Evolutionary conservation across 129 eudicot species (phyloP).

Genomic region (Calendula officinalis): DNA sequence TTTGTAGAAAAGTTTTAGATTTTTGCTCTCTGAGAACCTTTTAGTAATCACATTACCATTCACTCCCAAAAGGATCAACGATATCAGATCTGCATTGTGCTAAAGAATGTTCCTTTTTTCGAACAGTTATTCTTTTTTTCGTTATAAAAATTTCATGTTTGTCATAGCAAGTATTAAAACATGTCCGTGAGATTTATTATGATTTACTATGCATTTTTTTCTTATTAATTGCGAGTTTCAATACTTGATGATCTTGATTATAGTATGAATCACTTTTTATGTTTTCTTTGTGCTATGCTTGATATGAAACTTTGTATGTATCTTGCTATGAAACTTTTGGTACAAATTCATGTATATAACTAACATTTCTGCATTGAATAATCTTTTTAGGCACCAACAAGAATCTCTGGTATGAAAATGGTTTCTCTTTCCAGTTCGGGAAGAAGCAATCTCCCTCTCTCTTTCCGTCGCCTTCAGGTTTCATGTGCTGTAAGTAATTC

Average conservation of each 20-base stretch:
- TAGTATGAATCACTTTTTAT: neutral
- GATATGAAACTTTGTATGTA: slow-evolving; percentile 3
- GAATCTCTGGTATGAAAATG: slow-evolving; percentile 34
- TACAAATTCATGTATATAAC: neutral
- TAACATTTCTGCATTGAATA: neutral
- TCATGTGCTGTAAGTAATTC: slow-evolving; percentile 38
- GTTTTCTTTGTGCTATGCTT: neutral
- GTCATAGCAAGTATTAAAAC: slow-evolving; percentile 4
- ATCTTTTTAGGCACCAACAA: slow-evolving; percentile 26
- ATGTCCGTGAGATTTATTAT: neutral
- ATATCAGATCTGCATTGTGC: too few relatives aligned
- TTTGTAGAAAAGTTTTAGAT: too few relatives aligned
- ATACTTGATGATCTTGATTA: neutral
- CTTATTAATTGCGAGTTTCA: neutral
- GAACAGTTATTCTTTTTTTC: neutral
- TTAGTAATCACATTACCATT: too few relatives aligned
- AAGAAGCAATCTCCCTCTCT: slow-evolving; percentile 32
- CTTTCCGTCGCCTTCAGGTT: slow-evolving; percentile 33
- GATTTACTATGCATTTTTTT: neutral
- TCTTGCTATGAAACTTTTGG: neutral
- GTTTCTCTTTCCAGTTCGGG: slow-evolving; percentile 32
- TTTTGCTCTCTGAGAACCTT: too few relatives aligned
- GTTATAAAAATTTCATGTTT: slow-evolving; percentile 6
- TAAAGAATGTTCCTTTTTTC: too few relatives aligned
- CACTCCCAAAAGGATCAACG: too few relatives aligned